Evolutionary conservation across 148 eudicot species (phyloP).

Genomic region (Persicaria tinctoria): DNA sequence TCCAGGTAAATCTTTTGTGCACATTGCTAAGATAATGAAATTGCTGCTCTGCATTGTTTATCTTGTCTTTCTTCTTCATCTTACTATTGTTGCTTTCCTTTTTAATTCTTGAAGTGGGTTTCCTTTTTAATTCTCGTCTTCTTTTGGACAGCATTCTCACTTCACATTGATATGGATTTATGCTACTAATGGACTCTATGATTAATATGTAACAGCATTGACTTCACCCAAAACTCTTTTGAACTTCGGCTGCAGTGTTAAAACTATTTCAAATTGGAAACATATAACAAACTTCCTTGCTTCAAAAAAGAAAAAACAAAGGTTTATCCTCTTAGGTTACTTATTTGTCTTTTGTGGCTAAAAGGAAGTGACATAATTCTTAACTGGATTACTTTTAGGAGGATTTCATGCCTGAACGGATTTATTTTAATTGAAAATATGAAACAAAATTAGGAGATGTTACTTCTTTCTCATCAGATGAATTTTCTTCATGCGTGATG

Average conservation of each 20-base stretch:
- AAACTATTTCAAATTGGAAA: background rate
- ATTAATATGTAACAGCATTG: background rate
- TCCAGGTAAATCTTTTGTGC: slow-evolving; percentile 55
- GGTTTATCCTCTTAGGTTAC: too few relatives aligned
- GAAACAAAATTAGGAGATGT: background rate
- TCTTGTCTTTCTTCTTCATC: slow-evolving; percentile 9
- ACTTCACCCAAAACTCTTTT: background rate
- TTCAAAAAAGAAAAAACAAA: too few relatives aligned
- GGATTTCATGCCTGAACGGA: background rate
- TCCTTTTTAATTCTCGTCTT: background rate
- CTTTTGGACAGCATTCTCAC: background rate
- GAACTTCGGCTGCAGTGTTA: background rate
- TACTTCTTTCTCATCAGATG: background rate
- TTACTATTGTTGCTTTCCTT: background rate
- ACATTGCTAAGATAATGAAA: background rate
- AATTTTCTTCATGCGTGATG: background rate
- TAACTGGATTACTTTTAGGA: background rate
- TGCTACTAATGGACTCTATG: background rate
- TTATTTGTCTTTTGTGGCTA: too few relatives aligned
- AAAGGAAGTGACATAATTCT: background rate
- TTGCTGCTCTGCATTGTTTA: background rate
- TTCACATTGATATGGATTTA: background rate
- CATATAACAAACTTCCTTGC: background rate
- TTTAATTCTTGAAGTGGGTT: background rate
- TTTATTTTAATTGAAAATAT: background rate